Percentiles rank a stretch among this genome's conserved stretches.
phyloP scores from a whole-genome alignment of 768 basidiomycete genomes.

The Sarcodon sp. region DNA sequence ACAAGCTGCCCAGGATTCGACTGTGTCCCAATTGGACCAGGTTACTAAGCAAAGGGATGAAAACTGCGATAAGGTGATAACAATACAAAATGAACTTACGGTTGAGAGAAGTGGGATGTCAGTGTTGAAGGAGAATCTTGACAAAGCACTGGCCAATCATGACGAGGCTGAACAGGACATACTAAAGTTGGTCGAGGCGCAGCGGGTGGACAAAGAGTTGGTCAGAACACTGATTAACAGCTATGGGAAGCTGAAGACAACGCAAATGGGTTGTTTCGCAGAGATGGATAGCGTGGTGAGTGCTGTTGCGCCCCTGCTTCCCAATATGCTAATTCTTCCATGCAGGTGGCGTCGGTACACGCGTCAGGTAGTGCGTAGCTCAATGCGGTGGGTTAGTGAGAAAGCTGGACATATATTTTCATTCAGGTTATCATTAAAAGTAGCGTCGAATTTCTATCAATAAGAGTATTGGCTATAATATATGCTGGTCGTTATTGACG shows the following conservation, averaged over 20 bases:
- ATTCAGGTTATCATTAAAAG: too few relatives aligned
- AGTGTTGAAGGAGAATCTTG: conserved; percentile 12
- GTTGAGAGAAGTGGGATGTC: conserved; percentile 8
- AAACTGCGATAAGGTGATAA: conserved; percentile 7
- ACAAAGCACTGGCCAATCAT: conserved; percentile 6
- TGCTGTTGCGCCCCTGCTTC: neutral
- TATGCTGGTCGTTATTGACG: too few relatives aligned
- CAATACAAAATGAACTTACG: conserved; percentile 7
- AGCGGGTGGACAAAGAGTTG: conserved; percentile 20
- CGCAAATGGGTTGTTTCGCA: conserved; percentile 20
- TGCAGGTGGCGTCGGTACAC: too few relatives aligned
- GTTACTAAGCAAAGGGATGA: conserved; percentile 1
- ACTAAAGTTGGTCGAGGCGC: conserved; percentile 16
- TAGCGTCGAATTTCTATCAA: too few relatives aligned
- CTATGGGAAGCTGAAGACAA: conserved; percentile 18
- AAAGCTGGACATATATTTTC: too few relatives aligned
- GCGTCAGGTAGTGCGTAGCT: too few relatives aligned
- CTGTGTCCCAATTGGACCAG: too few relatives aligned
- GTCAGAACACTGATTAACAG: conserved; percentile 20
- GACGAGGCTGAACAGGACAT: conserved; percentile 21
- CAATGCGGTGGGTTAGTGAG: too few relatives aligned
- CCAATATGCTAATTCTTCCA: too few relatives aligned
- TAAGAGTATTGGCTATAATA: too few relatives aligned
- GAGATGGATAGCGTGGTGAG: conserved; percentile 25
- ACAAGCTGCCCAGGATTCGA: too few relatives aligned